Percentiles rank a stretch among this genome's conserved stretches.
Conservation (phyloP, 2,329 filamentous ascomycete genomes). For the Fusarium nodosum region DNA sequence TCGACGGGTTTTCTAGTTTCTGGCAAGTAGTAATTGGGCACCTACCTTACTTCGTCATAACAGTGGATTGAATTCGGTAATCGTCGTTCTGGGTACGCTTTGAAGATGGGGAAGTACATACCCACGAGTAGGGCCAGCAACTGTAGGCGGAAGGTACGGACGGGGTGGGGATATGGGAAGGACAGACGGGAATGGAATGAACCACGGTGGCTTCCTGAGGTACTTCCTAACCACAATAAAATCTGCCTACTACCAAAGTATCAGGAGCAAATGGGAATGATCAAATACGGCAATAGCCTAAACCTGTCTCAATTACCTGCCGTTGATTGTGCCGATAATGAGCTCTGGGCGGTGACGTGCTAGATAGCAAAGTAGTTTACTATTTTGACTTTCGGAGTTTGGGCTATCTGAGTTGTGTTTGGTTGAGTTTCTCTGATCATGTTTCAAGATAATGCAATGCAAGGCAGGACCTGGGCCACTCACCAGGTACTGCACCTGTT, state of each 20-base stretch:
- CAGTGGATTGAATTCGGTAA: conserved; percentile 34
- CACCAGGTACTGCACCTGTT: conserved; percentile 2
- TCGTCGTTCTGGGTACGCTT: conserved; percentile 27
- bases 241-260: neutral
- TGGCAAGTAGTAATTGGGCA: conserved; percentile 31
- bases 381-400: conserved; percentile 29
- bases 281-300: conserved; percentile 13
- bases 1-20: conserved; percentile 23
- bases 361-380: conserved; percentile 11
- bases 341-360: conserved; percentile 37
- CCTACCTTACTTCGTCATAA: conserved; percentile 28
- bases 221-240: conserved; percentile 9
- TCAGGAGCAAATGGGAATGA: conserved; percentile 10
- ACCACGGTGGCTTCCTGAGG: conserved; percentile 36
- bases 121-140: conserved; percentile 7
- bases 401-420: conserved; percentile 29
- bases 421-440: conserved; percentile 16
- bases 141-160: conserved; percentile 17
- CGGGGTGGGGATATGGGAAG: conserved; percentile 9
- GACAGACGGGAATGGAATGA: conserved; percentile 8
- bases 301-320: conserved; percentile 1
- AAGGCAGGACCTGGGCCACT: conserved; percentile 19
- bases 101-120: conserved; percentile 13
- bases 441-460: conserved; percentile 42
- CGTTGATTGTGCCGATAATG: conserved; percentile 6